These are phyloP conservation scores for Colletotrichum nymphaeae DNA, from an alignment of 2,329 filamentous ascomycete genomes.

Conservation along the genomic window DNA sequence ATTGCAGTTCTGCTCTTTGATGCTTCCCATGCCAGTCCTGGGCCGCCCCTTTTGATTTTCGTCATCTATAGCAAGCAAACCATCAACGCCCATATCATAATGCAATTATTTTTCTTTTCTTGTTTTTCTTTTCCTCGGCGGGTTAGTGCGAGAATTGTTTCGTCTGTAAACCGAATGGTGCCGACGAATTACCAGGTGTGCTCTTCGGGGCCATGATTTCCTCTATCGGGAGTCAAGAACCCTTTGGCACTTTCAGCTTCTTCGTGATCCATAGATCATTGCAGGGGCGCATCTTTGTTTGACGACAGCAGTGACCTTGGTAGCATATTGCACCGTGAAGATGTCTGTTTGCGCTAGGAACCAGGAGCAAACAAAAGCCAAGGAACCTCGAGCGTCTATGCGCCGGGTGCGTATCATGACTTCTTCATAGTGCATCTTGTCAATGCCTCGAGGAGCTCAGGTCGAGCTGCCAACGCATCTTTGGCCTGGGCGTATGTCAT, in stretches of 20 bases:
- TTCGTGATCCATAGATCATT: constrained; percentile 9
- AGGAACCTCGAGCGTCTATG: constrained; percentile 1
- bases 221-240: background rate
- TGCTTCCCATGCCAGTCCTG: constrained; percentile 21
- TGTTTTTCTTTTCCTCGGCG: constrained; percentile 9
- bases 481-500: constrained; percentile 87
- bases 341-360: constrained; percentile 11
- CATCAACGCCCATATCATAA: constrained; percentile 34
- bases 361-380: background rate
- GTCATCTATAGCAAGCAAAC: constrained; percentile 31
- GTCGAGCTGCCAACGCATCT: constrained; percentile 79
- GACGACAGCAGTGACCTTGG: background rate
- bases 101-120: constrained; percentile 26
- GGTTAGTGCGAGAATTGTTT: constrained; percentile 21
- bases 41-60: constrained; percentile 17
- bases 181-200: background rate
- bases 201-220: background rate
- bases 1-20: constrained; percentile 8
- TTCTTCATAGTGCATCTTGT: constrained; percentile 77
- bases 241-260: background rate
- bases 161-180: constrained; percentile 29
- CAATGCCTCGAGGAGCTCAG: constrained; percentile 89
- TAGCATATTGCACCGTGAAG: background rate
- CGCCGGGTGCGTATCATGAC: constrained; percentile 32
- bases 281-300: background rate